Evolutionary conservation across 495 filamentous ascomycete genomes (phyloP).

Genomic region (Filosporella fistucella): DNA sequence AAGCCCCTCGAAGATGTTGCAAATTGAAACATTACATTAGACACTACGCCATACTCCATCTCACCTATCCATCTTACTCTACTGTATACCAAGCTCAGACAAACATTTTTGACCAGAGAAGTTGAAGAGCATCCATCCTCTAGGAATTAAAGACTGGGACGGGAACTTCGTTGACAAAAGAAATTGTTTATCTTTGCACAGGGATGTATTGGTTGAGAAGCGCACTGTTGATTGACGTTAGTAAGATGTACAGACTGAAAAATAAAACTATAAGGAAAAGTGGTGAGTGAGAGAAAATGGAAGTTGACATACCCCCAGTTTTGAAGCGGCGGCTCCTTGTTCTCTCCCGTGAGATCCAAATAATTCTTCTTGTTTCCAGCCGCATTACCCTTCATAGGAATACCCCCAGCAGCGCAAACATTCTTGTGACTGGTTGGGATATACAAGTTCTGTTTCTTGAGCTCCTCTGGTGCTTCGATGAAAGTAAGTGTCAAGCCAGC

Average conservation of each 20-base stretch:
- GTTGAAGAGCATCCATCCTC: too few relatives aligned
- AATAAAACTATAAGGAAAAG: too few relatives aligned
- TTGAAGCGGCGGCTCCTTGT: neutral
- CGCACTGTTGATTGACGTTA: neutral
- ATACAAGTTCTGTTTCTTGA: conserved; percentile 47
- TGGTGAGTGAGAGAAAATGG: too few relatives aligned
- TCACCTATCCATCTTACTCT: too few relatives aligned
- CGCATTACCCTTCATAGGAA: conserved; percentile 63
- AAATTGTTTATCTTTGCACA: too few relatives aligned
- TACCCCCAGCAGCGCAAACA: conserved; percentile 46
- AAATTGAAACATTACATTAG: too few relatives aligned
- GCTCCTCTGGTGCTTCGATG: conserved; percentile 53
- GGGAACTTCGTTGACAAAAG: too few relatives aligned
- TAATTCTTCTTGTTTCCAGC: conserved; percentile 64
- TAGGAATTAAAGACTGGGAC: too few relatives aligned
- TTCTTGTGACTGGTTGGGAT: conserved; percentile 63
- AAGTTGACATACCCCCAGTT: conserved; percentile 5
- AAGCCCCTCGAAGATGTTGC: too few relatives aligned
- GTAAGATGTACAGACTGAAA: neutral
- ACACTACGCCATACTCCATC: too few relatives aligned
- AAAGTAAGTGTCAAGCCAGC: conserved; percentile 66
- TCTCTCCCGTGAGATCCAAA: conserved; percentile 52
- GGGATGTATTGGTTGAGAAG: neutral
- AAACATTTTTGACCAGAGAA: too few relatives aligned
- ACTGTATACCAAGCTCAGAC: too few relatives aligned